A percentile compares a stretch with the other conserved stretches of the same genome.
Conservation (phyloP, 148 eudicot genomes). For the Dysphania ambrosioides region DNA sequence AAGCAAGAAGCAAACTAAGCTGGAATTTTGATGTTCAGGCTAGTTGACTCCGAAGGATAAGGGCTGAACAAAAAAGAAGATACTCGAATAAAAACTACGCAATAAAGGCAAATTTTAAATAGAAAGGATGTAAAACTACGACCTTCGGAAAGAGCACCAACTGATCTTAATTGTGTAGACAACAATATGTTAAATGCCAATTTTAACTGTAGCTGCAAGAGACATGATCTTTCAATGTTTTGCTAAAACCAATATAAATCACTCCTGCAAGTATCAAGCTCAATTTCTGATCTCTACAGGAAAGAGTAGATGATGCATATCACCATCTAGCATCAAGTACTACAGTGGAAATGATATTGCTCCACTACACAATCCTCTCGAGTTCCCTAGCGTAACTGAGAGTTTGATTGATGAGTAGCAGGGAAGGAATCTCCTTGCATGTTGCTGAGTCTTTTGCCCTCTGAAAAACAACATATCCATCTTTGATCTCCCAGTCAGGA, state of each 20-base stretch:
- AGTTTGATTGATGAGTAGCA: conserved; percentile 87
- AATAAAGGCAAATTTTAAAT: too few species aligned
- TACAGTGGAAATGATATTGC: neutral
- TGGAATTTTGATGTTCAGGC: too few species aligned
- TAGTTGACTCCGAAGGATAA: too few species aligned
- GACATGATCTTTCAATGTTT: conserved; percentile 13
- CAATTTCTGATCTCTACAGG: neutral
- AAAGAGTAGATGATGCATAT: neutral
- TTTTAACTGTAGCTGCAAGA: conserved; percentile 2
- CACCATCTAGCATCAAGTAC: neutral
- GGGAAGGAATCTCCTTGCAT: conserved; percentile 93
- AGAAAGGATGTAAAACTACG: neutral
- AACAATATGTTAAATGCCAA: conserved; percentile 1
- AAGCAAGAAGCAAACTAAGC: too few species aligned
- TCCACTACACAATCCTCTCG: conserved; percentile 78
- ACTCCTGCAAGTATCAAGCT: neutral
- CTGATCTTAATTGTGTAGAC: neutral
- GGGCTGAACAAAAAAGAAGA: too few species aligned
- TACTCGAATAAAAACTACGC: too few species aligned
- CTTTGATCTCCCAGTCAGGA: conserved; percentile 87
- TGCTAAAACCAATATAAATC: neutral
- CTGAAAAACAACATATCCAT: conserved; percentile 65
- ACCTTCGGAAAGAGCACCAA: neutral
- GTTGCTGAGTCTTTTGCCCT: conserved; percentile 73
- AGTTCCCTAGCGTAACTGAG: conserved; percentile 91